phyloP scores from a whole-genome alignment of 805 yeast species.

The Starmerella gropengiesseri region DNA sequence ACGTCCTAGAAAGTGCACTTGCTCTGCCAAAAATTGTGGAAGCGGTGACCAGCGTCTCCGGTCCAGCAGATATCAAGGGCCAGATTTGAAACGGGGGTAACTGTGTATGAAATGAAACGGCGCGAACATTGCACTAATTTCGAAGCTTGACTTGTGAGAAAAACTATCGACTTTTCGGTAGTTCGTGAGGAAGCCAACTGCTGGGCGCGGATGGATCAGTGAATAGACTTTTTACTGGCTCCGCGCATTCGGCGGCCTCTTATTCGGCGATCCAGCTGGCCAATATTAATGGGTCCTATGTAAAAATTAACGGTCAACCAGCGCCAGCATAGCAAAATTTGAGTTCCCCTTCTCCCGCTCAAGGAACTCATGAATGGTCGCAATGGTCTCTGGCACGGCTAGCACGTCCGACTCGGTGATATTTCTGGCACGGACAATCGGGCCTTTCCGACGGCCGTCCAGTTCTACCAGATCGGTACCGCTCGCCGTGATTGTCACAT shows the following conservation, averaged over 20 bases:
- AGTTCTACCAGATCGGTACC: constrained; percentile 60
- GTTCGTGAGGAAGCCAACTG: no score
- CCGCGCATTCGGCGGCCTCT: no score
- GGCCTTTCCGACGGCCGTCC: constrained; percentile 79
- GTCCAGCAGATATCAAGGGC: constrained; percentile 81
- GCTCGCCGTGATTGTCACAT: constrained; percentile 53
- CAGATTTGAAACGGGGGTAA: constrained; percentile 34
- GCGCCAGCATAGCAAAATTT: constrained; percentile 67
- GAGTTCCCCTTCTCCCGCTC: constrained; percentile 31
- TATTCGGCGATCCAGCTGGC: no score
- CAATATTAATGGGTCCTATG: neutral
- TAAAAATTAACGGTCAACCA: constrained; percentile 12
- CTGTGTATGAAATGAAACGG: neutral
- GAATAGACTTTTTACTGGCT: no score
- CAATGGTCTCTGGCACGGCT: constrained; percentile 33
- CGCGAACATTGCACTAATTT: no score
- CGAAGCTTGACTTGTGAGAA: no score
- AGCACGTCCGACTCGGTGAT: constrained; percentile 30
- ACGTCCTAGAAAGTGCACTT: neutral
- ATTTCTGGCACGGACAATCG: constrained; percentile 39
- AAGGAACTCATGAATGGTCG: constrained; percentile 58
- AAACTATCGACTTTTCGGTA: no score
- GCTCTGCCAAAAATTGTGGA: constrained; percentile 6
- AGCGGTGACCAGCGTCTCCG: constrained; percentile 26
- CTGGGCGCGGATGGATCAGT: no score